Conservation (phyloP, 495 filamentous ascomycete genomes). For the Aspergillus sparsus region DNA sequence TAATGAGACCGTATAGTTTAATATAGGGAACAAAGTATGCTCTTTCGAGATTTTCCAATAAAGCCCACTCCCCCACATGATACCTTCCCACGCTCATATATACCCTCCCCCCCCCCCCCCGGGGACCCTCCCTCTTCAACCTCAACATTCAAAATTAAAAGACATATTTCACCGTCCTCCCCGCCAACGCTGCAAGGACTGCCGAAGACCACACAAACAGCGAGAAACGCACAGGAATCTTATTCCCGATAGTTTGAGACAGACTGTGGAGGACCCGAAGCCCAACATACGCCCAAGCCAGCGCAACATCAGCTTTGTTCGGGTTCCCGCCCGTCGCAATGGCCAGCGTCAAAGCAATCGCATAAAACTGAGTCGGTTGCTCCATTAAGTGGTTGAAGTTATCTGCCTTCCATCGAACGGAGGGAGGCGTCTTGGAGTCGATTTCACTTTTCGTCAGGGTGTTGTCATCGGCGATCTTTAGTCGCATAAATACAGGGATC, state of each 20-base stretch:
- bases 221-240: slow-evolving; percentile 17
- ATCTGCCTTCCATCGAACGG: slow-evolving; percentile 31
- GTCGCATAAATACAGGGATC: slow-evolving; percentile 20
- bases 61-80: too few relatives aligned
- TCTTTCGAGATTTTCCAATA: too few relatives aligned
- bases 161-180: background rate
- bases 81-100: too few relatives aligned
- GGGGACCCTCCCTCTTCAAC: too few relatives aligned
- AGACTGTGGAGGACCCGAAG: slow-evolving; percentile 28
- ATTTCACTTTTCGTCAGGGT: slow-evolving; percentile 21
- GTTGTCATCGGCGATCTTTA: slow-evolving; percentile 9
- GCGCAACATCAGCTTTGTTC: slow-evolving; percentile 10
- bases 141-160: background rate
- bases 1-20: too few relatives aligned
- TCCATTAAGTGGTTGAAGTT: slow-evolving; percentile 33
- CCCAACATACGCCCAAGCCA: slow-evolving; percentile 29
- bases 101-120: too few relatives aligned
- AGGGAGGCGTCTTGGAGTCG: slow-evolving; percentile 21
- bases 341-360: slow-evolving; percentile 25
- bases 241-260: slow-evolving; percentile 23
- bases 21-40: too few relatives aligned
- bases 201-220: slow-evolving; percentile 16
- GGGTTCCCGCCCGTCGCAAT: slow-evolving; percentile 12
- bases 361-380: slow-evolving; percentile 34
- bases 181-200: background rate